Evolutionary conservation across 108 stramenopile species (phyloP).

Genomic region (Mediolabrus comicus): DNA sequence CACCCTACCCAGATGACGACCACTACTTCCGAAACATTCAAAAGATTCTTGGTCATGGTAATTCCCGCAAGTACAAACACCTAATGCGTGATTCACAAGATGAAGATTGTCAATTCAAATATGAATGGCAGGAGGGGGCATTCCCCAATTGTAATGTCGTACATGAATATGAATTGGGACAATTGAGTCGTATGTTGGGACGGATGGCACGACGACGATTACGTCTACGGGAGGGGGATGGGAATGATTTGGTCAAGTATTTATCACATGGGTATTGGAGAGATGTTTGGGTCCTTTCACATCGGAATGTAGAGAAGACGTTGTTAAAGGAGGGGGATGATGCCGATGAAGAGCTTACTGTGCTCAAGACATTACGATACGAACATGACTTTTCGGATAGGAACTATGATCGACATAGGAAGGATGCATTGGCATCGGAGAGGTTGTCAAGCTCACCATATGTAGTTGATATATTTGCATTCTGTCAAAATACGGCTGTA

Average conservation of each 20-base stretch:
- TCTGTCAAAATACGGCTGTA: conserved; percentile 63
- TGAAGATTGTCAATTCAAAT: conserved; percentile 53
- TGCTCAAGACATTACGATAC: conserved; percentile 62
- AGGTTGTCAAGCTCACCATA: conserved; percentile 49
- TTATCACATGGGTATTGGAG: conserved; percentile 68
- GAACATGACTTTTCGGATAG: conserved; percentile 58
- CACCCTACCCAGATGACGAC: conserved; percentile 38
- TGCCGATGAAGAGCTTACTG: conserved; percentile 35
- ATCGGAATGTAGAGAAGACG: not conserved
- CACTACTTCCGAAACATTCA: conserved; percentile 3
- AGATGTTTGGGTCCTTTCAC: conserved; percentile 60
- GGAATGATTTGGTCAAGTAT: conserved; percentile 35
- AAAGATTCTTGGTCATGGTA: not conserved
- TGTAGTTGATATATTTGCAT: conserved; percentile 69
- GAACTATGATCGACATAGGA: conserved; percentile 75
- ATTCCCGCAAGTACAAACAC: conserved; percentile 26
- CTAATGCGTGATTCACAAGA: conserved; percentile 45
- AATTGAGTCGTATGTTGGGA: conserved; percentile 26
- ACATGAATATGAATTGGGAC: conserved; percentile 62
- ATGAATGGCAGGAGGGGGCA: conserved; percentile 61
- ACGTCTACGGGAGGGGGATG: conserved; percentile 25
- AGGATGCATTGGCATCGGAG: conserved; percentile 66
- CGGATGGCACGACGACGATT: conserved; percentile 16
- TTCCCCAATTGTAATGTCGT: conserved; percentile 74
- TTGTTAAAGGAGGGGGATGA: not conserved